These are phyloP conservation scores for Cladophialophora yegresii DNA, from an alignment of 2,329 filamentous ascomycete genomes.

Conservation along the genomic window DNA sequence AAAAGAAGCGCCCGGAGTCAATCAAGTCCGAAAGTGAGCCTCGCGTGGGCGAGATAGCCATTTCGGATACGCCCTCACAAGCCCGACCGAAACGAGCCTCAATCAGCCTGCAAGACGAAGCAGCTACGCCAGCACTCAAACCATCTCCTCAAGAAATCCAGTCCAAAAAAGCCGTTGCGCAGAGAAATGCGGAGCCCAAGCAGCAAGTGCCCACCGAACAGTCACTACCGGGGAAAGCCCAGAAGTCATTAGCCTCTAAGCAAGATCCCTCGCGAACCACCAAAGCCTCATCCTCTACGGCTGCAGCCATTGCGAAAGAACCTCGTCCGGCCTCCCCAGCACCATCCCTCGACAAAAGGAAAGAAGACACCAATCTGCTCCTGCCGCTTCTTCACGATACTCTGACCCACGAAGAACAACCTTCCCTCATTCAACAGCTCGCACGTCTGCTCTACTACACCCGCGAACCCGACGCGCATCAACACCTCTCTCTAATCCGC, in stretches of 20 bases:
- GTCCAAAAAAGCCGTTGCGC: slow-evolving; percentile 20
- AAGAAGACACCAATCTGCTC: slow-evolving; percentile 49
- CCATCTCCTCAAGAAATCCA: slow-evolving; percentile 8
- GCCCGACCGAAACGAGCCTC: slow-evolving; percentile 38
- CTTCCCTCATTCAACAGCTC: slow-evolving; percentile 65
- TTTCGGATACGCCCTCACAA: slow-evolving; percentile 36
- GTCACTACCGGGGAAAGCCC: slow-evolving; percentile 28
- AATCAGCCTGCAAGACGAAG: slow-evolving; percentile 35
- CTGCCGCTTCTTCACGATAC: slow-evolving; percentile 53
- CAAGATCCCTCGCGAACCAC: slow-evolving; percentile 29
- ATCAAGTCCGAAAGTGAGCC: slow-evolving; percentile 28
- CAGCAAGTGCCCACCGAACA: slow-evolving; percentile 5
- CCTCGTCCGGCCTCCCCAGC: slow-evolving; percentile 33
- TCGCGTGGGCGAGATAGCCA: slow-evolving; percentile 34
- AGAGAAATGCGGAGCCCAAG: slow-evolving; percentile 18
- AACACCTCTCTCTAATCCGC: slow-evolving; percentile 71
- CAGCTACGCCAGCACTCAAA: slow-evolving; percentile 17
- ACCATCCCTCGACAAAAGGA: slow-evolving; percentile 35
- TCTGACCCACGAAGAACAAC: slow-evolving; percentile 49
- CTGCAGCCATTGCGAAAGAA: slow-evolving; percentile 1
- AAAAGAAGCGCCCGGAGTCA: slow-evolving; percentile 25
- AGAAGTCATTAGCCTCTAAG: slow-evolving; percentile 40
- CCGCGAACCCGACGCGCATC: slow-evolving; percentile 60
- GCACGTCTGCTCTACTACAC: slow-evolving; percentile 48
- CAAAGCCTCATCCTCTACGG: slow-evolving; percentile 26